Evolutionary conservation across 352 stramenopile species (phyloP), one percentile per base, ranked within the genome.

Genomic region (Thalassiosira ordinaria): DNA sequence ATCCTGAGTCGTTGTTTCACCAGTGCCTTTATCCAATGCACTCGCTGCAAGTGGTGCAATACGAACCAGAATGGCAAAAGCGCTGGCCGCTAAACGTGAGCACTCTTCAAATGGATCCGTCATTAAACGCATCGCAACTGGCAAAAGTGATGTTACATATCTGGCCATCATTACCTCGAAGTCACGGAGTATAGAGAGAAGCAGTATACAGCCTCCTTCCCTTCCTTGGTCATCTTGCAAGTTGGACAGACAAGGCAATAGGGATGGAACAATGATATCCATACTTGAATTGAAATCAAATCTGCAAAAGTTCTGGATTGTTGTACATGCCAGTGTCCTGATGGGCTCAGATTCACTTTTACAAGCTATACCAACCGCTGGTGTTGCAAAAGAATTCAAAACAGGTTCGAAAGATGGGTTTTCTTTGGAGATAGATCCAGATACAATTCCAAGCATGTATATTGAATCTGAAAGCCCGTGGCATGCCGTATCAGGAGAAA

Each of bases 41-140:
- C 52, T 13, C 14, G 53, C 44, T 56, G 69, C 84, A 6, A 95
- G 63, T 44, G 90, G 90, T 35, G 90, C 88, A 27, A 91, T 61
- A 31, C 81, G 71, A 39, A 95, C 87, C 27, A 95, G 78, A 39
- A 66, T 80, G 24, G 88, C 82, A 88, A 95, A 95, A 46, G 83
- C 69, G 55, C 63, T 88, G n/a, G 86, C 68, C 55, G 85, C 84
- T 24, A 78, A 52, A 57, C 73, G 66, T 57, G 90, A 74, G 70
- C 86, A 92, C 22, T 83, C 78, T 63, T 82, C 66, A 7, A 80
- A 47, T 27, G 63, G 16, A 84, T 93, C 87, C 31, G 80, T 89
- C 88, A 95, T 93, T 16, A 91, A 78, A 49, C 80, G 79, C 88
- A 95, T 93, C 0, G 69, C 73, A 39, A 87, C 60, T 20, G 88